A percentile compares a stretch with the other conserved stretches of the same genome.
Evolutionary conservation across 2,329 filamentous ascomycete species (phyloP).

Genomic region (Verticillium nubilum): DNA sequence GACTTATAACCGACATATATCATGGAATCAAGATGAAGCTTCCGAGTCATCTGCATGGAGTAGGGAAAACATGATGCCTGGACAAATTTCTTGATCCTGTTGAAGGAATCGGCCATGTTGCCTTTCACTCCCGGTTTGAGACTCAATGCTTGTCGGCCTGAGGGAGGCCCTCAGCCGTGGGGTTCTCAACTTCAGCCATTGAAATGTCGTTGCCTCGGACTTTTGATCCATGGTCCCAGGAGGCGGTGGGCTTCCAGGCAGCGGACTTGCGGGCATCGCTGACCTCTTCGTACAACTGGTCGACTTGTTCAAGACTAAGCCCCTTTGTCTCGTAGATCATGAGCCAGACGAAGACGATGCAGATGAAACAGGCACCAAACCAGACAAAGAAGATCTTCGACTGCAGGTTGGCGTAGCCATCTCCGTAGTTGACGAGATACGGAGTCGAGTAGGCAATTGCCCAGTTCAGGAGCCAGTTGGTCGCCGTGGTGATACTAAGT

Average conservation of each 20-base stretch:
- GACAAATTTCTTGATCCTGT: too few species aligned
- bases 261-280: conserved; percentile 1
- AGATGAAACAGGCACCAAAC: conserved; percentile 65
- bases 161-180: background rate
- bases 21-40: too few species aligned
- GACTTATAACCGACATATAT: too few species aligned
- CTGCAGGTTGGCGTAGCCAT: conserved; percentile 60
- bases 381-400: conserved; percentile 76
- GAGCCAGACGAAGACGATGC: conserved; percentile 70
- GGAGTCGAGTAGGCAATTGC: conserved; percentile 76
- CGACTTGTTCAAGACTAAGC: conserved; percentile 74
- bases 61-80: too few species aligned
- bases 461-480: conserved; percentile 74
- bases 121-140: background rate
- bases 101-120: background rate
- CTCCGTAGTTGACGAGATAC: conserved; percentile 67
- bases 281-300: conserved; percentile 57
- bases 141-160: background rate
- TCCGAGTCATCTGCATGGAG: too few species aligned
- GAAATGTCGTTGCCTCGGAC: background rate
- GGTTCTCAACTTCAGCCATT: background rate
- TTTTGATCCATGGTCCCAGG: background rate
- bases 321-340: conserved; percentile 87
- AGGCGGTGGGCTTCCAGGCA: background rate
- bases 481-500: conserved; percentile 63